phyloP scores from a whole-genome alignment of 805 yeast genomes.

The Ogataea ramenticola region DNA sequence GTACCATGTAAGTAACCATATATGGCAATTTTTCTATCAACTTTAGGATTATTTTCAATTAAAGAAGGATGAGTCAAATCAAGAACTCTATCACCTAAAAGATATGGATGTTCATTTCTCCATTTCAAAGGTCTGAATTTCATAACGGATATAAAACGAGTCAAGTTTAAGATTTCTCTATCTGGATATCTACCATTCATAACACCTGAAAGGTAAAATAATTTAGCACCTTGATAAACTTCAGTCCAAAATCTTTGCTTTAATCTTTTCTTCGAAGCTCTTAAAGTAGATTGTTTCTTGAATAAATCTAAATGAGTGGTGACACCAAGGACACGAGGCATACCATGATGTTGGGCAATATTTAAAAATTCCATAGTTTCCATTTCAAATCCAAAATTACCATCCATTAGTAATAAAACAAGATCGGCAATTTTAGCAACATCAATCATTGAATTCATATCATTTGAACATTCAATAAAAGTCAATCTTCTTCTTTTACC shows the following conservation, averaged over 20 bases:
- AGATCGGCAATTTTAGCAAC: conserved; percentile 93
- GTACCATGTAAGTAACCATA: conserved; percentile 96
- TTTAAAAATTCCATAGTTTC: conserved; percentile 98
- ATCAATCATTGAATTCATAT: conserved; percentile 92
- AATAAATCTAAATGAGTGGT: conserved; percentile 94
- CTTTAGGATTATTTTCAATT: conserved; percentile 70
- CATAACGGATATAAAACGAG: conserved; percentile 93
- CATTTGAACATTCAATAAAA: conserved; percentile 87
- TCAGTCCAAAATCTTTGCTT: conserved; percentile 98
- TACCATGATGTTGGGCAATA: conserved; percentile 96
- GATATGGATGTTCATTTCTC: conserved; percentile 97
- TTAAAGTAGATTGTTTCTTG: conserved; percentile 79
- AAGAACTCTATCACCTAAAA: conserved; percentile 80
- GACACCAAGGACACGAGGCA: conserved; percentile 94
- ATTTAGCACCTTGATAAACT: conserved; percentile 95
- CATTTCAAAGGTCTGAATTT: conserved; percentile 98
- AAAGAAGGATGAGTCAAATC: conserved; percentile 90
- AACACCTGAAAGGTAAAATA: conserved; percentile 91
- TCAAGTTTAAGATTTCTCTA: conserved; percentile 84
- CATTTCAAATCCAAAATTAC: conserved; percentile 98
- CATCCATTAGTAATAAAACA: conserved; percentile 84
- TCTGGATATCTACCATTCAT: conserved; percentile 97
- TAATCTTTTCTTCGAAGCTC: conserved; percentile 85
- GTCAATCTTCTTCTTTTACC: conserved; percentile 92
- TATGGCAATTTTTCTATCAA: conserved; percentile 83